Base-by-base conservation (phyloP, 495 filamentous ascomycete species). In the Oidiodendron maius region DNA sequence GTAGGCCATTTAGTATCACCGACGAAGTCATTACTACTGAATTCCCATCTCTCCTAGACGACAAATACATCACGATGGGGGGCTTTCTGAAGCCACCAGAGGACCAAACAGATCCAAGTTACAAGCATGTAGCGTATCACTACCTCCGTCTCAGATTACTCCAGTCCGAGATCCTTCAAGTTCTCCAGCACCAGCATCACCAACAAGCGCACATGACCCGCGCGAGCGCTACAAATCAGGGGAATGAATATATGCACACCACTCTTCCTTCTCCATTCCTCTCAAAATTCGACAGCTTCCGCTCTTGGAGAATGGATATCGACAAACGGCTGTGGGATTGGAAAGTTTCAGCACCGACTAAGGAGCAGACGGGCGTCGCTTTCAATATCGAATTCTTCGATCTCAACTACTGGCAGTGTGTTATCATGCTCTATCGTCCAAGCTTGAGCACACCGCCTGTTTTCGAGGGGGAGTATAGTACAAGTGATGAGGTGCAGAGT, bases 321-420 rank as follows among this genome's bases (percentile, higher is more conserved):
- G 90, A 95, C 65, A 76, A 78, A 46, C 77, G 91, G 37, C 62
- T 96, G 40, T 83, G 77, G 50, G 83, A 93, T 57, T 97, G 91
- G 91, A 91, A 91, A 51, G 81, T 84, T 38, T 77, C 81, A 32
- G 84, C 89, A 2, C 91, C 91, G 1, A 81, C 71, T 2, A 84
- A 82, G 51, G 61, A 76, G 17, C 82, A 94, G 23, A 94, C 84
- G 0, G 90, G 90, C 8, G 91, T 97, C 18, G 76, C 78, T 6
- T 96, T 97, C 63, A 85, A 83, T 4, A 79, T 84, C 8, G 81
- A 94, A 40, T 91, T 96, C 53, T 70, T 96, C 4, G 88, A 96
- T 51, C 66, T 97, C 40, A 97, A 97, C 61, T 97, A 96, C 62
- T 97, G 90, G 89, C 91, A 97, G 64, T 87, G 89, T n/a, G 80